phyloP scores from a whole-genome alignment of 208 protist genomes.

The Leishmania aethiopica region DNA sequence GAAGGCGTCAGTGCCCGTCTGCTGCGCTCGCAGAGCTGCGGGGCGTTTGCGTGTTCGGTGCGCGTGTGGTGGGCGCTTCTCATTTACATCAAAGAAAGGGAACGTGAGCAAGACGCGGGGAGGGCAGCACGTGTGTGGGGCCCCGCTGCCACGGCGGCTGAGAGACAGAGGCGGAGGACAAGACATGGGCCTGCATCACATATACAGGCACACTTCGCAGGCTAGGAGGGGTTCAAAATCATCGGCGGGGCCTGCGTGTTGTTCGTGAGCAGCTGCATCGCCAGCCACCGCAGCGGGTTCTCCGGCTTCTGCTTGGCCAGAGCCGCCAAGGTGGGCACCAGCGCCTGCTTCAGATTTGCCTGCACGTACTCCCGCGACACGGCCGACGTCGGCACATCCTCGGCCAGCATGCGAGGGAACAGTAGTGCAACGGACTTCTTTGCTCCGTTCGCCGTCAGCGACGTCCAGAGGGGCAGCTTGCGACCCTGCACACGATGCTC shows the following conservation, averaged over 20 bases:
- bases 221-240: constrained; percentile 22
- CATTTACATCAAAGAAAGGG: not conserved
- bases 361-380: constrained; percentile 86
- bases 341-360: constrained; percentile 71
- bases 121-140: not conserved
- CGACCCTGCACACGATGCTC: constrained; percentile 27
- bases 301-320: constrained; percentile 82
- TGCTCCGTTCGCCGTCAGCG: constrained; percentile 38
- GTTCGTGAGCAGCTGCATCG: constrained; percentile 78
- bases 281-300: constrained; percentile 88
- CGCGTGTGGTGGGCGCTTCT: not conserved
- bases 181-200: not conserved
- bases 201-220: not conserved
- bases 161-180: not conserved
- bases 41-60: not conserved
- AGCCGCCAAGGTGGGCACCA: constrained; percentile 87
- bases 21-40: not conserved
- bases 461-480: constrained; percentile 35
- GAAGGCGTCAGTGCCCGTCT: not conserved
- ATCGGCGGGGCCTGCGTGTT: constrained; percentile 82
- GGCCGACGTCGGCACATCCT: constrained; percentile 61
- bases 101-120: not conserved
- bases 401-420: constrained; percentile 79
- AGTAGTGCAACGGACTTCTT: constrained; percentile 64
- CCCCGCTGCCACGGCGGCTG: not conserved